Evolutionary conservation across 495 filamentous ascomycete species (phyloP).

Genomic region (Paragyromitra xinjiangensis): DNA sequence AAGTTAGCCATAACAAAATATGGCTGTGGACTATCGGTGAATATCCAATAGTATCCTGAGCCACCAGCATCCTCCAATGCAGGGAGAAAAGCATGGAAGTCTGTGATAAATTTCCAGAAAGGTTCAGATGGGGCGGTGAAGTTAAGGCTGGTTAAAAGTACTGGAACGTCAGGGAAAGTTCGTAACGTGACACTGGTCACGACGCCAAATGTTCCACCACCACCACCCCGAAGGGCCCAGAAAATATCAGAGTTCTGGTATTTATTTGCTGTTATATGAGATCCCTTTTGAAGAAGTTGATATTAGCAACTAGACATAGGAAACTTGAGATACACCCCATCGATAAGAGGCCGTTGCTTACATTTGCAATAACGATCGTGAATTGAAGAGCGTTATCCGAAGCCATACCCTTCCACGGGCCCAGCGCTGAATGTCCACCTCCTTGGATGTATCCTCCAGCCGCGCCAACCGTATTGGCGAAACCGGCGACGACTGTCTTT

Average conservation of each 20-base stretch:
- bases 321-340: not conserved
- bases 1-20: slow-evolving; percentile 34
- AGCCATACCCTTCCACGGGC: slow-evolving; percentile 59
- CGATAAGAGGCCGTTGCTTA: slow-evolving; percentile 43
- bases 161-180: slow-evolving; percentile 53
- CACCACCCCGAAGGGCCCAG: slow-evolving; percentile 72
- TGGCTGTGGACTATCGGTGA: slow-evolving; percentile 50
- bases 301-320: slow-evolving; percentile 18
- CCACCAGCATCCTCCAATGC: slow-evolving; percentile 59
- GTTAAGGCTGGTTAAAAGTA: slow-evolving; percentile 43
- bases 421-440: slow-evolving; percentile 57
- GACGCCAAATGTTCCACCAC: slow-evolving; percentile 67
- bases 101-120: slow-evolving; percentile 59
- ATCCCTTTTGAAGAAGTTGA: slow-evolving; percentile 57
- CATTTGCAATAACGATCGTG: slow-evolving; percentile 59
- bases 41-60: slow-evolving; percentile 60
- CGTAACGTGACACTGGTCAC: slow-evolving; percentile 63
- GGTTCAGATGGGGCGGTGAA: slow-evolving; percentile 59
- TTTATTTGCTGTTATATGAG: slow-evolving; percentile 66
- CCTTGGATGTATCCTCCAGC: slow-evolving; percentile 59
- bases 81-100: slow-evolving; percentile 58
- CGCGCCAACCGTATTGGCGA: slow-evolving; percentile 57
- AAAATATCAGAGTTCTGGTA: slow-evolving; percentile 70
- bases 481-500: slow-evolving; percentile 55
- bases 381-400: slow-evolving; percentile 61